Evolutionary conservation across 2,329 filamentous ascomycete species (phyloP), one percentile per base, ranked within the genome.

Genomic region (Trichoderma koningii): DNA sequence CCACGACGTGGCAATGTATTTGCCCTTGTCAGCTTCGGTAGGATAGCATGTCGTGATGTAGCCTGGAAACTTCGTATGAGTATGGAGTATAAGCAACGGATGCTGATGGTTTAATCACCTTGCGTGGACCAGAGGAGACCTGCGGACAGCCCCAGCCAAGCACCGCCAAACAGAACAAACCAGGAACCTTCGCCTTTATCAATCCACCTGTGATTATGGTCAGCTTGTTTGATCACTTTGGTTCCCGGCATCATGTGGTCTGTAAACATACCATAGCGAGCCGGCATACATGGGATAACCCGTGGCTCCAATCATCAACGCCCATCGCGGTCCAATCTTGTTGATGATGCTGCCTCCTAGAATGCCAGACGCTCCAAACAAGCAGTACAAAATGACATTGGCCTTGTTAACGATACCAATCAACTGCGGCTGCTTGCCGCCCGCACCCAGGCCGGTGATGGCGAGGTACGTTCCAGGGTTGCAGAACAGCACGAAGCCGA

Each of bases 1-100:
- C 93, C 93, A 97, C 79, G 97, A 97, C 80, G 87, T 88, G 67
- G 90, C 91, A 76, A 97, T 96, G 76, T 92, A 97, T 66, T 89
- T 88, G 51, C 93, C 93, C 82, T 97, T 97, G 68, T 87, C 85
- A 38, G 86, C 77, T 78, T 97, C 93, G 19, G 85, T 82, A 2
- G 93, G 93, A 76, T 97, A 97, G 48, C 90, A 88, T 86, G 96
- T 94, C 88, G 93, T 93, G 73, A 93, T 91, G 66, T 63, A 63
- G 14, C 61, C 60, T 63, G 17, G 3, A n/a, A 3, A 2, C 5
- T 26, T n/a, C 7, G n/a, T 17, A 12, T 63, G 2, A 48, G 28
- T 21, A 17, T 23, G 34, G 17, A n/a, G 34, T 9, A 2, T 9
- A 38, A 38, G 34, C 12, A 3, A 38, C 28, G 23, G 28, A 28